phyloP scores from a whole-genome alignment of 1,284 basidiomycete genomes.

The Rhodotorula sp. region DNA sequence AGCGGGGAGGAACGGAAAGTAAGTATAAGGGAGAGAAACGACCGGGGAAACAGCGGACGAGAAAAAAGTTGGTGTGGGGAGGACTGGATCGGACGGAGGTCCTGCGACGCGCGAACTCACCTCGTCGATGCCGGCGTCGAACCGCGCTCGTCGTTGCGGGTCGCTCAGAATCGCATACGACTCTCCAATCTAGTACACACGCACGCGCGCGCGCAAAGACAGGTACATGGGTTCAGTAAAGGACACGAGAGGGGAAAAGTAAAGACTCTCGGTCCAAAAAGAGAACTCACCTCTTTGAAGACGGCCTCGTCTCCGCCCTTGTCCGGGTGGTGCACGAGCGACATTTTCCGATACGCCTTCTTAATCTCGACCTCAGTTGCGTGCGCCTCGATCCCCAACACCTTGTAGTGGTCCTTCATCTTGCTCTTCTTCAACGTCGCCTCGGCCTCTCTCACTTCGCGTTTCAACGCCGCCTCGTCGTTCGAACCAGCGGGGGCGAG shows the following conservation, averaged over 20 bases:
- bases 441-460: slow-evolving; percentile 73
- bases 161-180: slow-evolving; percentile 74
- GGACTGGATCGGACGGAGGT: background rate
- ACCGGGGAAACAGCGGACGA: too few relatives aligned
- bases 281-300: slow-evolving; percentile 2
- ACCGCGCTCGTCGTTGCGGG: slow-evolving; percentile 61
- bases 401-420: slow-evolving; percentile 57
- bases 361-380: slow-evolving; percentile 69
- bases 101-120: background rate
- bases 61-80: too few relatives aligned
- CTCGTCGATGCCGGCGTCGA: slow-evolving; percentile 44
- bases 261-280: background rate
- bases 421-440: slow-evolving; percentile 73
- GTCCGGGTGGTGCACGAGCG: slow-evolving; percentile 65
- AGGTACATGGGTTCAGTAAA: too few relatives aligned
- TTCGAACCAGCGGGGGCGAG: slow-evolving; percentile 58
- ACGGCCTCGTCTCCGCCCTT: slow-evolving; percentile 21
- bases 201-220: background rate
- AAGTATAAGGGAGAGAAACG: background rate
- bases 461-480: slow-evolving; percentile 63
- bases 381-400: slow-evolving; percentile 27
- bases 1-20: background rate
- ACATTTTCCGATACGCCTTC: slow-evolving; percentile 62
- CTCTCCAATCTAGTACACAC: slow-evolving; percentile 47
- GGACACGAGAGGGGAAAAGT: too few relatives aligned